Evolutionary conservation across 495 filamentous ascomycete species (phyloP).

Genomic region (Recurvomyces mirabilis): DNA sequence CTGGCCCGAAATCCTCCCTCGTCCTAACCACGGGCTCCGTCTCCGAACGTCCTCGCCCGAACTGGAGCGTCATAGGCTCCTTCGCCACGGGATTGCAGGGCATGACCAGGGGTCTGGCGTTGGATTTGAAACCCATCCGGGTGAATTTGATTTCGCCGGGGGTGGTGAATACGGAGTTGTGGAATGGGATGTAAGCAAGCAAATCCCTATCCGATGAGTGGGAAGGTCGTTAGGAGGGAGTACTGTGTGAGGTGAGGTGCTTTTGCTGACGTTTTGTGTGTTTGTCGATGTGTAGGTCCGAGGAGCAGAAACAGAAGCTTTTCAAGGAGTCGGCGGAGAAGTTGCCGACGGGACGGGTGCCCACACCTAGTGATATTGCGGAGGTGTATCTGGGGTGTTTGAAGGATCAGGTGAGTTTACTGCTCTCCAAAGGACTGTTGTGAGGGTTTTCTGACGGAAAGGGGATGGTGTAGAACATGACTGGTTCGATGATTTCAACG

Average conservation of each 20-base stretch:
- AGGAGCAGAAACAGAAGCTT: slow-evolving; percentile 9
- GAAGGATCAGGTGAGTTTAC: no score
- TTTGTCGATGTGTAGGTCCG: no score
- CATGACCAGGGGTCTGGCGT: slow-evolving; percentile 24
- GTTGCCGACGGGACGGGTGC: neutral
- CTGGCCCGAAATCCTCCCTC: slow-evolving; percentile 17
- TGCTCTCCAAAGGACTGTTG: no score
- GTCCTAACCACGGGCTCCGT: slow-evolving; percentile 29
- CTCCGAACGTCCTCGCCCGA: slow-evolving; percentile 18
- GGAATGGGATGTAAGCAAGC: slow-evolving; percentile 23
- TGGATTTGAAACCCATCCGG: slow-evolving; percentile 29
- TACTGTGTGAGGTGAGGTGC: no score
- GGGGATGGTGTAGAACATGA: no score
- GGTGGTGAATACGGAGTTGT: slow-evolving; percentile 28
- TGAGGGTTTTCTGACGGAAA: no score
- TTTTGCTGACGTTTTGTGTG: no score
- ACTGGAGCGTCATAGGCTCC: slow-evolving; percentile 18
- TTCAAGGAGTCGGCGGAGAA: neutral
- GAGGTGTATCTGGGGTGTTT: neutral
- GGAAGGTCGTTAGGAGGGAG: no score
- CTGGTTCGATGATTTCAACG: neutral
- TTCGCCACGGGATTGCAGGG: slow-evolving; percentile 25
- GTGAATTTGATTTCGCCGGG: slow-evolving; percentile 29
- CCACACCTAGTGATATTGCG: neutral
- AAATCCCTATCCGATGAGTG: no score